Evolutionary conservation across 2,329 filamentous ascomycete species (phyloP), one percentile per base, ranked within the genome.

Genomic region (Fonsecaea multimorphosa): DNA sequence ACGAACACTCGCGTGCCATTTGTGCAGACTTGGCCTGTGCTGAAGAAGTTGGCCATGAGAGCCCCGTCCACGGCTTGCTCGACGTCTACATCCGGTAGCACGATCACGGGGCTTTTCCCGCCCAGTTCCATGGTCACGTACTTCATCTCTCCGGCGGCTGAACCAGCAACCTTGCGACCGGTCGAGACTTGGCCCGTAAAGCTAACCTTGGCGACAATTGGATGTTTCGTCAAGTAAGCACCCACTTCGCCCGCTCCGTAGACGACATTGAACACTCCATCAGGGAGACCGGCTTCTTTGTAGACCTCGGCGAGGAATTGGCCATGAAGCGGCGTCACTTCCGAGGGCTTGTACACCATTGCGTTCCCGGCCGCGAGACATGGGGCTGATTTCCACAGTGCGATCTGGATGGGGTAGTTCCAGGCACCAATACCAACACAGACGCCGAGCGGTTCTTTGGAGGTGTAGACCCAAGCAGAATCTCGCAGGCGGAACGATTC

Each of bases 31-130:
- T 97, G 93, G 32, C 93, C 93, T 0, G 91, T 91, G 71, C 90
- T 93, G 83, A 91, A 96, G 81, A 96, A 96, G 78, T 96, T 96
- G 72, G 92, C 93, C 83, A 96, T 92, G 90, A 96, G 93, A 69
- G 92, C 92, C 32, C 91, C 90, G 73, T 96, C 89, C 36, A 92
- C 93, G n/a, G 93, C 93, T 73, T 87, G 86, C 53, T 91, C 88
- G 22, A 94, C 78, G 58, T 92, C 87, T 16, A 90, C 91, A 73
- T 96, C 92, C 0, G 91, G 91, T 0, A 96, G 86, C 54, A 97
- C 84, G 58, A 97, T 82, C 49, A 92, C 82, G 0, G 92, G 91
- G 66, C 89, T 92, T 80, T 96, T 96, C 57, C 93, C 93, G 61
- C 93, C 93, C 0, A 96, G 85, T 79, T 97, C 93, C 90, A 96